These are phyloP conservation scores for Aegilops bicornis DNA, from an alignment of 176 grass and related monocot species.

Conservation along the genomic window DNA sequence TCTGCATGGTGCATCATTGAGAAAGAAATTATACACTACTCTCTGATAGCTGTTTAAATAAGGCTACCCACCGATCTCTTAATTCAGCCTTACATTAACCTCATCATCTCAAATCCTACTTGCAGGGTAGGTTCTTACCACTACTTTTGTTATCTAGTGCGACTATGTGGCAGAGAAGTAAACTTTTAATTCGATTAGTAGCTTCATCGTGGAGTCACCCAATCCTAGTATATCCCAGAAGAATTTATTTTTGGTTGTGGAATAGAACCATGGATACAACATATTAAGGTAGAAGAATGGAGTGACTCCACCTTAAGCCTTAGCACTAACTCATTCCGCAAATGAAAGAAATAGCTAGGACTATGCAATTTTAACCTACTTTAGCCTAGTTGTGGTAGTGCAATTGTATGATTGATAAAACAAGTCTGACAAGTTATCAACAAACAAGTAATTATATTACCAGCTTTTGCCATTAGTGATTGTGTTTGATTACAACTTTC, in stretches of 20 bases:
- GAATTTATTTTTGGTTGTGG: not conserved
- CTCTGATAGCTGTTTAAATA: not conserved
- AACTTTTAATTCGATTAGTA: not conserved
- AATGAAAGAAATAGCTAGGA: conserved; percentile 3
- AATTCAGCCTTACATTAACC: not conserved
- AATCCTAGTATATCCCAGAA: not conserved
- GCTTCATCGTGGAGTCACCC: not conserved
- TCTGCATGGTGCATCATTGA: not conserved
- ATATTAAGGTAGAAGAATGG: conserved; percentile 20
- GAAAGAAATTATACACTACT: not conserved
- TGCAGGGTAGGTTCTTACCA: not conserved
- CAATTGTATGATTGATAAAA: not conserved
- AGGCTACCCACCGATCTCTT: not conserved
- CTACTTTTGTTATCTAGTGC: not conserved
- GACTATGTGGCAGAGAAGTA: not conserved
- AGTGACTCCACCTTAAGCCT: conserved; percentile 5
- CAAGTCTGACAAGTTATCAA: conserved; percentile 5
- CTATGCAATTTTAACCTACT: not conserved
- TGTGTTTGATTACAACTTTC: not conserved
- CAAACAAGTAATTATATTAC: not conserved
- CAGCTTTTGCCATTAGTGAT: not conserved
- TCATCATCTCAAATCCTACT: conserved; percentile 20
- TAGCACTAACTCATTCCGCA: not conserved
- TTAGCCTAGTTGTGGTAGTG: conserved; percentile 1
- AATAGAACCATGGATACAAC: not conserved